These are phyloP conservation scores for Waitea zeae DNA, from an alignment of 1,284 basidiomycete genomes.

Conservation along the genomic window DNA sequence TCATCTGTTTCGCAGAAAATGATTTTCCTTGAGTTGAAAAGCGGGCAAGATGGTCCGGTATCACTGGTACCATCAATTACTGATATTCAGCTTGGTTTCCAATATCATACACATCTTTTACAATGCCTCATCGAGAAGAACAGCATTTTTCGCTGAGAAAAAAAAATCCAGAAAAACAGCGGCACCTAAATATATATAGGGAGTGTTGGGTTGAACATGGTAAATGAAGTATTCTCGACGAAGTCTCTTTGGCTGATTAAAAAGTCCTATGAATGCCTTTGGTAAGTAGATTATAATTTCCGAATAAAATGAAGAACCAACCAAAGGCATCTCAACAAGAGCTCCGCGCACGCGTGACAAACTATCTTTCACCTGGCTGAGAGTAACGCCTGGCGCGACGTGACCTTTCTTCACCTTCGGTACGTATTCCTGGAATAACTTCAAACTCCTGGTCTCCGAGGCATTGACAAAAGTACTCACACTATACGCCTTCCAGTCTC, in stretches of 20 bases:
- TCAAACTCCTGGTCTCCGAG: constrained; percentile 10
- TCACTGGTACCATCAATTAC: no score
- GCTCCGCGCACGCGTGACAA: constrained; percentile 55
- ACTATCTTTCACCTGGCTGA: constrained; percentile 56
- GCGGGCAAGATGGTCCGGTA: no score
- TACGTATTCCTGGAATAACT: constrained; percentile 32
- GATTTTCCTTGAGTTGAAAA: no score
- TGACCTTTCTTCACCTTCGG: constrained; percentile 72
- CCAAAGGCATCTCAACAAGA: constrained; percentile 63
- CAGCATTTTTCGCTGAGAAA: no score
- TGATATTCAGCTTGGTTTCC: no score
- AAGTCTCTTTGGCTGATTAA: constrained; percentile 63
- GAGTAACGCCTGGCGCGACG: constrained; percentile 46
- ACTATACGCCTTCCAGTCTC: constrained; percentile 63
- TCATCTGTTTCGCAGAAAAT: no score
- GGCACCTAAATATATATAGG: constrained; percentile 51
- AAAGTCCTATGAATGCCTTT: constrained; percentile 43
- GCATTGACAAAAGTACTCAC: constrained; percentile 32
- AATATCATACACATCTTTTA: no score
- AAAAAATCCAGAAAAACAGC: no score
- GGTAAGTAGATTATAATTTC: background rate
- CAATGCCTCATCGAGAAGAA: no score
- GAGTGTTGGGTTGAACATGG: constrained; percentile 54
- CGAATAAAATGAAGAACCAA: constrained; percentile 15
- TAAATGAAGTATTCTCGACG: constrained; percentile 54